phyloP scores from a whole-genome alignment of 352 stramenopile genomes.

The Pythium insidiosum region DNA sequence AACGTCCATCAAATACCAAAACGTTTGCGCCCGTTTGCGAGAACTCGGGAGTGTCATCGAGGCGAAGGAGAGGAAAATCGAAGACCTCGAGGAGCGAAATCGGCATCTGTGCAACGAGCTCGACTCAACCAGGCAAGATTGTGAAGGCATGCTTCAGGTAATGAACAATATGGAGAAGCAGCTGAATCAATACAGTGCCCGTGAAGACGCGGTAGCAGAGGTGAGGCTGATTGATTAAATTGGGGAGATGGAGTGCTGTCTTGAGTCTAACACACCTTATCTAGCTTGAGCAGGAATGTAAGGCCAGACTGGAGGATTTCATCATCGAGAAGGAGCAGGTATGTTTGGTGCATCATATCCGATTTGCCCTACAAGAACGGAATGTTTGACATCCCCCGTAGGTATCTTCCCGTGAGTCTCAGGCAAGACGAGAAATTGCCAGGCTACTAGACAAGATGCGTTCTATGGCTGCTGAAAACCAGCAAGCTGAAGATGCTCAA shows the following conservation, averaged over 20 bases:
- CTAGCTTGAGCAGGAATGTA: slow-evolving; percentile 66
- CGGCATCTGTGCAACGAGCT: slow-evolving; percentile 34
- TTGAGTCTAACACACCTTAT: neutral
- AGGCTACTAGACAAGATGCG: slow-evolving; percentile 49
- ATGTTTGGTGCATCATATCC: no score
- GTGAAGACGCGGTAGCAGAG: slow-evolving; percentile 68
- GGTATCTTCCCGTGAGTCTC: slow-evolving; percentile 50
- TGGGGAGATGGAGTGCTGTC: neutral
- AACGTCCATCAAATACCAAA: slow-evolving; percentile 60
- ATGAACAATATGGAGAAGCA: slow-evolving; percentile 82
- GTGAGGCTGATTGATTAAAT: slow-evolving; percentile 14
- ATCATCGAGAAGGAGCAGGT: slow-evolving; percentile 77
- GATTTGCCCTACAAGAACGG: neutral
- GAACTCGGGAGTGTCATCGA: slow-evolving; percentile 54
- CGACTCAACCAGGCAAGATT: slow-evolving; percentile 62
- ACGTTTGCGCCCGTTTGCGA: slow-evolving; percentile 49
- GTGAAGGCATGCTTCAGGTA: slow-evolving; percentile 78
- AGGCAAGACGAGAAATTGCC: slow-evolving; percentile 61
- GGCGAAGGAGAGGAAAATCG: slow-evolving; percentile 38
- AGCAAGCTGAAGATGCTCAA: slow-evolving; percentile 42
- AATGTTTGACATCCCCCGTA: slow-evolving; percentile 1
- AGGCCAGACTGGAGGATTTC: slow-evolving; percentile 55
- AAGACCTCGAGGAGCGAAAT: slow-evolving; percentile 43
- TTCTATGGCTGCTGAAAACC: slow-evolving; percentile 32
- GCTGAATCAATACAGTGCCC: slow-evolving; percentile 59